A percentile compares a stretch with the other conserved stretches of the same genome.
These are phyloP conservation scores for Juncus effusus DNA, from an alignment of 176 grass and related monocot genomes.

Conservation along the genomic window DNA sequence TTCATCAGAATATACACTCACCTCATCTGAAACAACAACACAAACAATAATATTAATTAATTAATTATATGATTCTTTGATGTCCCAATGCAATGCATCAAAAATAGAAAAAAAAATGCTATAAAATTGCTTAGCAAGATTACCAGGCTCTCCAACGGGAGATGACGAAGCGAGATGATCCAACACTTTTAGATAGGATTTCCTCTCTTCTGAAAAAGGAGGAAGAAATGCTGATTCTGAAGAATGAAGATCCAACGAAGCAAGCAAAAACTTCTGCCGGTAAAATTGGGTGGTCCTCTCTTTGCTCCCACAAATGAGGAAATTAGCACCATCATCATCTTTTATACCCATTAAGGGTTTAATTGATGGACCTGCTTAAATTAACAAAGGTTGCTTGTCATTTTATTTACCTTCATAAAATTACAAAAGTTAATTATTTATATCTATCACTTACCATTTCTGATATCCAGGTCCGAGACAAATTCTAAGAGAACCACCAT, in stretches of 20 bases:
- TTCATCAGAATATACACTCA: background rate
- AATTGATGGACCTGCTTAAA: background rate
- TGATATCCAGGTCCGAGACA: background rate
- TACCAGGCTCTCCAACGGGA: background rate
- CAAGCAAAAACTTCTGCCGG: background rate
- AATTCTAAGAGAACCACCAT: background rate
- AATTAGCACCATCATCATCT: background rate
- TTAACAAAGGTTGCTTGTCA: background rate
- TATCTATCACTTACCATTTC: background rate
- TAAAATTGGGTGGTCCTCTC: background rate
- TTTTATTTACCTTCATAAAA: background rate
- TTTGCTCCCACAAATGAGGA: background rate
- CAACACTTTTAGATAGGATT: background rate
- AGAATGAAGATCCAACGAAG: background rate
- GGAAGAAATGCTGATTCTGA: background rate
- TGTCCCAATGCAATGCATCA: background rate
- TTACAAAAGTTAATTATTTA: background rate
- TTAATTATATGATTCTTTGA: background rate
- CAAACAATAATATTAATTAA: background rate
- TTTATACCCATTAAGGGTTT: conserved; percentile 3
- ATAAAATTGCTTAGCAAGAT: background rate
- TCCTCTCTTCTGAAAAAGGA: background rate
- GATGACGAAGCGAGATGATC: background rate
- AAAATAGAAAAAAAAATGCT: background rate
- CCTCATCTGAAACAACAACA: background rate